Evolutionary conservation across 805 yeast genomes (phyloP).

Genomic region (Yarrowia keelungensis): DNA sequence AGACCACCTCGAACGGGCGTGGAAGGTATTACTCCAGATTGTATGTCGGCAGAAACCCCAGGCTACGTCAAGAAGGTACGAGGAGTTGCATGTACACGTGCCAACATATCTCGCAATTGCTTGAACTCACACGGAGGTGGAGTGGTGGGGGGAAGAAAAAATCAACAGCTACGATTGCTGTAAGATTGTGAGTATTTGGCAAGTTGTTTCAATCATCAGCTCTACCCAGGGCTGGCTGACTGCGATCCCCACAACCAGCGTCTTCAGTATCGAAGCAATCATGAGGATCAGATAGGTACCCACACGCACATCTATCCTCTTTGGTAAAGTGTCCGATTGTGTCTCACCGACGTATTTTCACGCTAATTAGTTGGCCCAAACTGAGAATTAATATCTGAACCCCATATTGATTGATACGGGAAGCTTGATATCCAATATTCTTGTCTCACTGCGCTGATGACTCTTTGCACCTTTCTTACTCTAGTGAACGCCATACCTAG

Average conservation of each 20-base stretch:
- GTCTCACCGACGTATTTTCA: conserved; percentile 10
- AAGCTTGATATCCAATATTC: conserved; percentile 13
- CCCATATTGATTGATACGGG: background rate
- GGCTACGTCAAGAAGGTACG: background rate
- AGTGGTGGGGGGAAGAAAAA: too few relatives aligned
- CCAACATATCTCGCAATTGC: background rate
- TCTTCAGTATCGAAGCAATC: background rate
- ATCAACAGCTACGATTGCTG: too few relatives aligned
- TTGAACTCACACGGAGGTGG: too few relatives aligned
- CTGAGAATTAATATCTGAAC: background rate
- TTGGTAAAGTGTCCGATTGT: background rate
- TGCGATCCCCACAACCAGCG: too few relatives aligned
- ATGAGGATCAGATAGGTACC: conserved; percentile 2
- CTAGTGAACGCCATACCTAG: background rate
- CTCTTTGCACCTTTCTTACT: background rate
- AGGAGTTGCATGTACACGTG: background rate
- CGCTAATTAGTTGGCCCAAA: background rate
- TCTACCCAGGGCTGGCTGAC: too few relatives aligned
- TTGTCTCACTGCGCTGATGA: conserved; percentile 2
- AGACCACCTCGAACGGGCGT: background rate
- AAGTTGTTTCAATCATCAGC: too few relatives aligned
- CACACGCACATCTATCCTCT: background rate
- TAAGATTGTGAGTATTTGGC: too few relatives aligned
- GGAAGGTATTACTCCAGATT: background rate
- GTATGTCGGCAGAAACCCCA: background rate